Evolutionary conservation across 345 rosid genomes (phyloP), one percentile per base, ranked within the genome.

Genomic region (Eutrema heterophyllum): DNA sequence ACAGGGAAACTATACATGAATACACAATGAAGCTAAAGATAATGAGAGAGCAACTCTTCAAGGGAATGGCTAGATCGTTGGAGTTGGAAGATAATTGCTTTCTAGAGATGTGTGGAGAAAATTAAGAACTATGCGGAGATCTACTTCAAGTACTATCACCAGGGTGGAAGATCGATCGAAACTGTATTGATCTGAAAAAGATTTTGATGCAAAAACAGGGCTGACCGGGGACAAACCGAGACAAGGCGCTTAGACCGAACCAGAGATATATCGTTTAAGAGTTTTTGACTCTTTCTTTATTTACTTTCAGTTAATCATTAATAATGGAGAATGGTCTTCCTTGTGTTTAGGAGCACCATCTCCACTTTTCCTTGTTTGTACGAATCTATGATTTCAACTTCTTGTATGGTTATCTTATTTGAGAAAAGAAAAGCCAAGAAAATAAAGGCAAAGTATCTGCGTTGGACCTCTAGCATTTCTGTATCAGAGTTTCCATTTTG

Each of bases 11-110:
- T 21, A 67, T 86, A 26, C 30, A 78, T 56, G 83, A 80, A 32
- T 81, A 83, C 29, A 40, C 83, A 7, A 30, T 9, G 61, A 76
- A 83, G 41, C 30, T 30, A 5, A 30, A 30, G 33, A 30, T 32
- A 70, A 45, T 79, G 14, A 35, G 30, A 27, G 73, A 73, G 24
- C 27, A 68, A 2, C 70, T 84, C 55, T 75, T 85, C 0, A 82
- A 81, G 54, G 84, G 81, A 33, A 81, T 84, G 80, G 88, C 89
- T 54, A 78, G 45, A 48, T 82, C 92, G 0, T 73, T 84, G 64
- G 68, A 72, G 6, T 60, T 85, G 64, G 83, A 83, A 38, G 88
- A 83, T 11, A 70, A 71, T 14, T 64, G 81, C 48, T 84, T 85
- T 68, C 29, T 83, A 39, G 69, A 82, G 1, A 81, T 81, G 81